Base-by-base conservation (phyloP, 192 early-diverging fungal genomes). In the Backusella psychrophila region DNA sequence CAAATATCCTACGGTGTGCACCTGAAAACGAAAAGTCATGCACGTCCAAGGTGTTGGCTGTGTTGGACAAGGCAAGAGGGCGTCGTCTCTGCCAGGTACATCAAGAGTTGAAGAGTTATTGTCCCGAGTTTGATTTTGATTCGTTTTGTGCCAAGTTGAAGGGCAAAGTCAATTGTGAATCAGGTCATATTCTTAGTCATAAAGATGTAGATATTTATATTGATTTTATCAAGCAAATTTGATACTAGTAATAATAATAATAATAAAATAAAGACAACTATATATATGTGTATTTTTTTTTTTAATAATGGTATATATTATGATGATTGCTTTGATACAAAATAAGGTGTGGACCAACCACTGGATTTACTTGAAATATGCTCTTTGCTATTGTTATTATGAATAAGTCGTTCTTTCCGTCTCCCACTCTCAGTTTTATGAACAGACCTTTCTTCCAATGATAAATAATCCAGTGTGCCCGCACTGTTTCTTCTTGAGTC, bases 391-490 rank as follows among this genome's bases (percentile, higher is more conserved):
- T 53, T 6, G 23, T 53, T 21, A 53, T 53, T 6, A 21, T 53
- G 52, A 23, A 53, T 53, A 6, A 63, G 41, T 46, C 70, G 8
- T 8, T 72, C 70, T 72, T 46, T 72, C 21, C 70, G 39, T 19
- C 44, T 72, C 7, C 70, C 70, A 49, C 70, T 72, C 33, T 72
- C 70, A 12, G 70, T 72, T 44, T 72, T 72, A 14, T 44, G 39
- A 33, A 72, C 41, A 29, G 23, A 31, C 41, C 39, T 71, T 53
- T 53, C 52, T 53, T 63, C 56, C 56, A 63, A 23, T 49, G 26
- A 29, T 71, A 26, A 26, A 46, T 33, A 72, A 46, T 42, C 38
- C 38, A 49, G 26, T 15, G 70, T 9, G 14, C 44, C 70, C 3
- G 35, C 68, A 26, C 39, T 72, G 42, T 72, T 44, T 42, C 23